Conservation (phyloP, 805 yeast species). For the Suhomyces sp. region DNA sequence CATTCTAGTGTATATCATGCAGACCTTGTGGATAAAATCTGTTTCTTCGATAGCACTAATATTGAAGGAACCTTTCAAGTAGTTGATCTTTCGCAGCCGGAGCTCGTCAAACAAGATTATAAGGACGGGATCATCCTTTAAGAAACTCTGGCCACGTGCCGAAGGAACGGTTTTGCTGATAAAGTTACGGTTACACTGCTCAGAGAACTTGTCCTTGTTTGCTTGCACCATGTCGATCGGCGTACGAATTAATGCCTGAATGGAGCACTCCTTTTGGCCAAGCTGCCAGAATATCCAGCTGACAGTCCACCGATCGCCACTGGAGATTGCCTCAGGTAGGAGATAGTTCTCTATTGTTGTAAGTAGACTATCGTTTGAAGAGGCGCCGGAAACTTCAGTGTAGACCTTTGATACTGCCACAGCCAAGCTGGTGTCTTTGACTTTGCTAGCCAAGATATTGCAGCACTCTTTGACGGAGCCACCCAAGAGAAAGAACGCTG, state of each 20-base stretch:
- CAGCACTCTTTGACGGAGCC: slow-evolving; percentile 74
- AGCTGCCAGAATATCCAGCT: slow-evolving; percentile 79
- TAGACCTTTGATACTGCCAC: slow-evolving; percentile 77
- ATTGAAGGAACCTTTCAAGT: slow-evolving; percentile 48
- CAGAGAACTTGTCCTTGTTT: slow-evolving; percentile 20
- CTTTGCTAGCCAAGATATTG: slow-evolving; percentile 64
- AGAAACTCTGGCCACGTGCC: slow-evolving; percentile 32
- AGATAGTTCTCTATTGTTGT: slow-evolving; percentile 48
- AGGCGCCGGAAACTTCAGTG: neutral
- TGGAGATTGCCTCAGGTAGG: slow-evolving; percentile 53
- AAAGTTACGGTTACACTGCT: slow-evolving; percentile 14
- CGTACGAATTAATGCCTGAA: slow-evolving; percentile 62
- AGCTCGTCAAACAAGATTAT: slow-evolving; percentile 61
- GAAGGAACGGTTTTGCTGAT: slow-evolving; percentile 1
- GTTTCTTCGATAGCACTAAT: slow-evolving; percentile 51
- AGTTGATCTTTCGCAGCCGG: slow-evolving; percentile 49
- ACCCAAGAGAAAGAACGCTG: slow-evolving; percentile 80
- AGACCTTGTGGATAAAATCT: slow-evolving; percentile 57
- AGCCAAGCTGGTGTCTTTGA: slow-evolving; percentile 70
- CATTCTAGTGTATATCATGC: slow-evolving; percentile 74
- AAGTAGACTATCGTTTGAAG: slow-evolving; percentile 19
- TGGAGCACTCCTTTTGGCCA: slow-evolving; percentile 39
- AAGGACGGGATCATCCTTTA: slow-evolving; percentile 80
- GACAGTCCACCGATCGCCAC: slow-evolving; percentile 77
- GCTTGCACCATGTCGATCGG: slow-evolving; percentile 34